phyloP scores from a whole-genome alignment of 2,329 filamentous ascomycete genomes.

The Penicillium sp. region DNA sequence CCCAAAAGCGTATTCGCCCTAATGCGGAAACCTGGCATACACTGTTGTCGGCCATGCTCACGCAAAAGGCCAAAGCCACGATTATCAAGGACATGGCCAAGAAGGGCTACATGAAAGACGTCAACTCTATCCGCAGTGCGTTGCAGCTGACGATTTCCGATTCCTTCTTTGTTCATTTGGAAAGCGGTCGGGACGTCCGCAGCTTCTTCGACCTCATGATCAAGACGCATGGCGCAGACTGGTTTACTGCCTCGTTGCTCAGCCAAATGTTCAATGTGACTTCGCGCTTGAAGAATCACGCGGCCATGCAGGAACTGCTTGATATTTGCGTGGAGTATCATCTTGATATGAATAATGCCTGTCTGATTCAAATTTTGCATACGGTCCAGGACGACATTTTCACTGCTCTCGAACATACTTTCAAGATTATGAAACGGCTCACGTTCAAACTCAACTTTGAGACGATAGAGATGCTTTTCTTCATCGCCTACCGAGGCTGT shows the following conservation, averaged over 20 bases:
- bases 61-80: conserved; percentile 32
- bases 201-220: conserved; percentile 46
- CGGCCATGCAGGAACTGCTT: conserved; percentile 36
- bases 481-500: conserved; percentile 43
- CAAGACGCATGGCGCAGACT: conserved; percentile 39
- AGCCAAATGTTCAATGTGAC: conserved; percentile 45
- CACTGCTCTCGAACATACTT: conserved; percentile 29
- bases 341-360: conserved; percentile 33
- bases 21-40: conserved; percentile 50
- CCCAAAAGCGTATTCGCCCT: conserved; percentile 41
- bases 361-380: conserved; percentile 36
- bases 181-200: conserved; percentile 37
- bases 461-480: conserved; percentile 47
- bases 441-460: conserved; percentile 24
- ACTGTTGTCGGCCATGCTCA: conserved; percentile 39
- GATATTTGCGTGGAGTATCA: conserved; percentile 35
- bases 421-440: conserved; percentile 28
- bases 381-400: conserved; percentile 33
- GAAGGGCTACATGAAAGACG: conserved; percentile 36
- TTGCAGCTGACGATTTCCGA: conserved; percentile 39
- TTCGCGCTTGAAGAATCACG: conserved; percentile 29
- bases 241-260: conserved; percentile 42
- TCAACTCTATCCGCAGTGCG: conserved; percentile 30
- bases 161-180: conserved; percentile 38
- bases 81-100: conserved; percentile 39